These are phyloP conservation scores for Mycena vitilis DNA, from an alignment of 768 basidiomycete genomes.

Conservation along the genomic window DNA sequence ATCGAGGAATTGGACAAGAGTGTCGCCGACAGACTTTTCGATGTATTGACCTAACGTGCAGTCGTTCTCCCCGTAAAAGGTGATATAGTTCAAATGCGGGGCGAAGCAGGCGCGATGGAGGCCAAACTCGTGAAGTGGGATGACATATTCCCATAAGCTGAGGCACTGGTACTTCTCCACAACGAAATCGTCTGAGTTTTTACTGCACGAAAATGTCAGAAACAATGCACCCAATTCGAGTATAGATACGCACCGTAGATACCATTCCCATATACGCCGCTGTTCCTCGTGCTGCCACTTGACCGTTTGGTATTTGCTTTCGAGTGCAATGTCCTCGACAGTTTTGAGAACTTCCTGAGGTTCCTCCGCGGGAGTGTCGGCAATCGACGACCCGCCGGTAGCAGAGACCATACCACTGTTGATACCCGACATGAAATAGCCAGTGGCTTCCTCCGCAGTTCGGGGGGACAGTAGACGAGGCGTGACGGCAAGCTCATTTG, in stretches of 20 bases:
- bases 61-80: constrained; percentile 94
- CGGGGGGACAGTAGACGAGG: constrained; percentile 39
- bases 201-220: constrained; percentile 39
- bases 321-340: constrained; percentile 74
- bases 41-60: constrained; percentile 94
- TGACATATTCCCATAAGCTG: constrained; percentile 79
- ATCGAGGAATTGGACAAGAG: constrained; percentile 75
- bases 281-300: constrained; percentile 90
- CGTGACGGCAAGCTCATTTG: constrained; percentile 22
- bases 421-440: constrained; percentile 54
- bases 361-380: constrained; percentile 47
- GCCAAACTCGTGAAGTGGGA: constrained; percentile 79
- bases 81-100: constrained; percentile 77
- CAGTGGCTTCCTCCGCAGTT: constrained; percentile 46
- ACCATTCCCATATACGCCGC: constrained; percentile 95
- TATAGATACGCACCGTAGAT: constrained; percentile 59
- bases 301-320: constrained; percentile 76
- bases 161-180: constrained; percentile 96
- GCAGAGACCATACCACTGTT: constrained; percentile 44
- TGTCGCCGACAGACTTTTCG: constrained; percentile 79
- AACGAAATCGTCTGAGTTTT: constrained; percentile 87
- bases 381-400: constrained; percentile 29
- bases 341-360: constrained; percentile 66
- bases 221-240: background rate
- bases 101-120: constrained; percentile 81